Evolutionary conservation across 2,329 filamentous ascomycete genomes (phyloP), one percentile per base, ranked within the genome.

Genomic region (Claviceps pazoutovae): DNA sequence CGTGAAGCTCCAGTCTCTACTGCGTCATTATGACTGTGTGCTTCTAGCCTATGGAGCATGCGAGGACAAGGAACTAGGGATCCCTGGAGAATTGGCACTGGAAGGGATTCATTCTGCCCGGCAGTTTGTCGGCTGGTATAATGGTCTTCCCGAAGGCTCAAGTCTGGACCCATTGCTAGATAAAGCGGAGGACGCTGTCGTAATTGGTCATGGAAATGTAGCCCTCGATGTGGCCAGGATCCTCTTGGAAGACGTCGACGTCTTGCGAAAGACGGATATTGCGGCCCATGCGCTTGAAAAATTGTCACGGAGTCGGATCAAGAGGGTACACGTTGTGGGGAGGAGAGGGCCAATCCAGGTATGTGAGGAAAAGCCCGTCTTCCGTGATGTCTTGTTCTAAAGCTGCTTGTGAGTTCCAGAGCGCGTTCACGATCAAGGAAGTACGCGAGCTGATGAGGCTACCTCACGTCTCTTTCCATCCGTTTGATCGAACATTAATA

Each of bases 51-150:
- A 98, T 60, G 93, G 93, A 14, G 91, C 93, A 3, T 85, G 88
- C 0, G 79, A 86, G 62, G 93, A 98, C 65, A 83, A 82, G 56
- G 81, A 77, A 51, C 74, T 98, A 0, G 83, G 80, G 0, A 82
- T 98, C 38, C 82, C 85, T 0, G 90, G 91, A 8, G 93, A 98
- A 62, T 76, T 83, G 3, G 66, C 69, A 5, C 70, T 93, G 6
- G 72, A 75, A 26, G 88, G 87, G 2, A 81, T 97, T 17, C 84
- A 89, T 64, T 95, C 90, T 7, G 93, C 93, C 2, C 80, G 93
- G 30, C 84, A 89, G 41, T 96, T 97, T 64, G 93, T 98, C 1
- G 93, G 90, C 17, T 98, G 93, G 93, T 98, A 98, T 68, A 98
- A 98, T 66, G 93, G 93, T 2, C 75, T 95, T 2, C 93, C 93